phyloP scores from a whole-genome alignment of 495 filamentous ascomycete genomes.

The Chaetomidium leptoderma region DNA sequence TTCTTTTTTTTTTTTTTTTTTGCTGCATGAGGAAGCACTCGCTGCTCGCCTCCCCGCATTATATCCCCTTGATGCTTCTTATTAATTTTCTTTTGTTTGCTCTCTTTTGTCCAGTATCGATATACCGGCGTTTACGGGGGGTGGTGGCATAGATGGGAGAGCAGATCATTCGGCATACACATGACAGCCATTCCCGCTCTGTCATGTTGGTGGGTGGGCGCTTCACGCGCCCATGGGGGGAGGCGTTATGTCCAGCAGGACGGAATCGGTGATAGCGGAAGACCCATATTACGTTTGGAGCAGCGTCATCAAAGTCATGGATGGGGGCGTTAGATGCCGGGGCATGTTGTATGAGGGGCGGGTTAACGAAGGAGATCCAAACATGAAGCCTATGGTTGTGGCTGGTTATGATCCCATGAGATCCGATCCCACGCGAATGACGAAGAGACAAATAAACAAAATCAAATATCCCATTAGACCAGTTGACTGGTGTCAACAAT shows the following conservation, averaged over 20 bases:
- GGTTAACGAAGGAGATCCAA: not conserved
- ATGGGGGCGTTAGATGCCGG: constrained; percentile 1
- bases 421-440: not conserved
- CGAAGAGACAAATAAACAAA: not conserved
- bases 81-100: constrained; percentile 4
- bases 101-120: constrained; percentile 13
- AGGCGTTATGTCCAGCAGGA: not conserved
- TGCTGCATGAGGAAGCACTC: constrained; percentile 8
- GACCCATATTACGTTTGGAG: not conserved
- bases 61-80: constrained; percentile 10
- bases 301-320: not conserved
- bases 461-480: not conserved
- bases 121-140: constrained; percentile 21
- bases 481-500: not conserved
- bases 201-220: not conserved
- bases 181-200: not conserved
- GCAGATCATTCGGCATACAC: constrained; percentile 23
- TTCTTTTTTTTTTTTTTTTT: not conserved
- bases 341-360: not conserved
- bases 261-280: not conserved
- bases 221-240: not conserved
- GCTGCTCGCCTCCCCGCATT: constrained; percentile 1
- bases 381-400: constrained; percentile 1
- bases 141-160: constrained; percentile 28
- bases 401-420: constrained; percentile 7